Conservation (phyloP, 2,329 filamentous ascomycete genomes). For the Beauveria australis region DNA sequence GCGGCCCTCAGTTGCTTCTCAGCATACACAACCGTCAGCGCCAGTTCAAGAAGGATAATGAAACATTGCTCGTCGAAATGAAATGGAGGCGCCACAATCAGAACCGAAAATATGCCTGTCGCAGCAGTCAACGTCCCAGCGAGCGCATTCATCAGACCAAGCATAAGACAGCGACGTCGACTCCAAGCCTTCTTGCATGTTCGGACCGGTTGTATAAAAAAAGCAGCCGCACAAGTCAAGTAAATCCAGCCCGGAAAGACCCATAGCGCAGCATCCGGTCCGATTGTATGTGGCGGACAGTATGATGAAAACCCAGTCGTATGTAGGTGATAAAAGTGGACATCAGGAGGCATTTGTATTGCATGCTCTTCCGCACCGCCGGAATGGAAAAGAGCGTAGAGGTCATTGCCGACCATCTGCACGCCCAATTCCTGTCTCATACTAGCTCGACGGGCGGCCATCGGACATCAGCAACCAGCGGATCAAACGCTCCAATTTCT, state of each 20-base stretch:
- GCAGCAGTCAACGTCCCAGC: background rate
- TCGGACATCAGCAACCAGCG: background rate
- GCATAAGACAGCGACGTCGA: background rate
- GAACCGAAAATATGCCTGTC: background rate
- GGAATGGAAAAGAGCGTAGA: background rate
- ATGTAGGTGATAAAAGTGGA: background rate
- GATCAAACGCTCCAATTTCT: background rate
- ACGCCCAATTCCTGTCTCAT: background rate
- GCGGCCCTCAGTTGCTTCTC: background rate
- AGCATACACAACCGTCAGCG: background rate
- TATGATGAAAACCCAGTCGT: background rate
- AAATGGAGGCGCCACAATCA: background rate
- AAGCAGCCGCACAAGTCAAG: background rate
- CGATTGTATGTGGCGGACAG: background rate
- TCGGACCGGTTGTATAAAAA: background rate
- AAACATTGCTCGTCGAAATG: background rate
- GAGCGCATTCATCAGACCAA: background rate
- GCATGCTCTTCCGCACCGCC: background rate
- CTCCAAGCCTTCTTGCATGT: background rate
- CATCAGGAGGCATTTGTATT: background rate
- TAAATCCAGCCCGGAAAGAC: background rate
- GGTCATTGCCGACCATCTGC: background rate
- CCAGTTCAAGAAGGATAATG: background rate
- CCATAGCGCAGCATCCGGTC: background rate
- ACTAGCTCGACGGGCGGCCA: background rate